Percentiles rank a stretch among this genome's conserved stretches.
Evolutionary conservation across 441 rosid species (phyloP).

Genomic region (Melastoma candidum): DNA sequence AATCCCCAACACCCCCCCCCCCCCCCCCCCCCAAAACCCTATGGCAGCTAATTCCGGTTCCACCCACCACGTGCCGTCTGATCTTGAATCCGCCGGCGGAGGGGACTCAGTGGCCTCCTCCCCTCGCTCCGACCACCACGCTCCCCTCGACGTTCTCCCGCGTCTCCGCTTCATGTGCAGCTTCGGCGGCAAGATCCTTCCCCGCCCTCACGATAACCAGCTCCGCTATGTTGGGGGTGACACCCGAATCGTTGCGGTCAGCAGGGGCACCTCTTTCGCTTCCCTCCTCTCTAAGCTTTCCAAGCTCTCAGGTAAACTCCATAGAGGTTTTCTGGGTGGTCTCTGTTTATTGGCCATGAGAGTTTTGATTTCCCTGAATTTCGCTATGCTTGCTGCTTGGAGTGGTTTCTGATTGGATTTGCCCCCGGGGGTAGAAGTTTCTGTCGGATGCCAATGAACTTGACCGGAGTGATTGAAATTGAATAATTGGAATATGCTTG

Average conservation of each 20-base stretch:
- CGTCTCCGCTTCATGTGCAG: conserved; percentile 91
- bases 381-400: too few relatives aligned
- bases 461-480: too few relatives aligned
- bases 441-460: too few relatives aligned
- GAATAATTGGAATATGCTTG: neutral
- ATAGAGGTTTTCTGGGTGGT: neutral
- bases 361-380: too few relatives aligned
- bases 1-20: too few relatives aligned
- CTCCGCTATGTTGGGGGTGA: conserved; percentile 93
- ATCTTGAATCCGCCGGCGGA: conserved; percentile 39
- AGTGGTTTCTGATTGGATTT: too few relatives aligned
- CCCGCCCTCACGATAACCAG: conserved; percentile 88
- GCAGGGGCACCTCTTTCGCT: conserved; percentile 50
- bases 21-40: too few relatives aligned
- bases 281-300: conserved; percentile 59
- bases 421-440: too few relatives aligned
- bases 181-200: conserved; percentile 87
- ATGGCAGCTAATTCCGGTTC: conserved; percentile 8
- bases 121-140: conserved; percentile 61
- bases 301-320: conserved; percentile 52
- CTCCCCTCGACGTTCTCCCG: conserved; percentile 21
- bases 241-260: conserved; percentile 71
- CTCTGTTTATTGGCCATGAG: neutral
- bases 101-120: conserved; percentile 59
- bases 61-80: conserved; percentile 55